Base-by-base conservation (phyloP, 2,329 filamentous ascomycete genomes). In the Scedosporium boydii region DNA sequence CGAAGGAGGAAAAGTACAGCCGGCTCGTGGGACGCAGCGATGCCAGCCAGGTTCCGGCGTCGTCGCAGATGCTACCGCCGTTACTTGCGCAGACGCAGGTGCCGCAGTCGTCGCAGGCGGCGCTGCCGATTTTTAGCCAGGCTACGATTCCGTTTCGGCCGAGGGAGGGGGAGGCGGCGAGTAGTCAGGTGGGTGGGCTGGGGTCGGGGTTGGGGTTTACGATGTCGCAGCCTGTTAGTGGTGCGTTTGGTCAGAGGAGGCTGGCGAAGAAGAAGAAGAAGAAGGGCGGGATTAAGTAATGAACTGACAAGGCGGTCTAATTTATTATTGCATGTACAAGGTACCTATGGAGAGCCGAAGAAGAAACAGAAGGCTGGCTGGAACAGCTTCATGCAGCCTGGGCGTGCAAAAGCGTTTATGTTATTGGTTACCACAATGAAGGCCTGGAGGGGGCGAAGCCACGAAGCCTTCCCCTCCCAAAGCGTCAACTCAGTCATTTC, bases 221-320 rank as follows among this genome's bases (percentile, higher is more conserved):
- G n/a, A 79, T 79, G 74, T 80, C 78, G 60, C 79, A 81, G 67
- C 75, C 77, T 9, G 68, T 77, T 14, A 63, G 73, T n/a, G 80
- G 80, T 2, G 66, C 70, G 4, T 80, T 80, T 74, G 80, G 80
- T 27, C 75, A 74, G 65, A 72, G 79, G 59, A 74, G 72, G 64
- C 73, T 70, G 65, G 74, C 70, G 61, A 79, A 79, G 70, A 80
- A 79, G 16, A 78, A 78, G 16, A 78, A 78, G 70, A 76, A 73
- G 68, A 76, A 71, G 68, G 74, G 71, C 9, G 76, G 77, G 0
- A 79, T 80, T 62, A 73, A 73, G 66, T 75, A 61, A 53, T 21
- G 21, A 21, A 34, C 10, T 34, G 29, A 34, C 5, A 34, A 34
- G 29, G 29, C 9, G 29, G 29, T 34, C 29, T 34, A 1, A 34